These are phyloP conservation scores for Fusarium robinianum DNA, from an alignment of 2,329 filamentous ascomycete genomes.

Conservation along the genomic window DNA sequence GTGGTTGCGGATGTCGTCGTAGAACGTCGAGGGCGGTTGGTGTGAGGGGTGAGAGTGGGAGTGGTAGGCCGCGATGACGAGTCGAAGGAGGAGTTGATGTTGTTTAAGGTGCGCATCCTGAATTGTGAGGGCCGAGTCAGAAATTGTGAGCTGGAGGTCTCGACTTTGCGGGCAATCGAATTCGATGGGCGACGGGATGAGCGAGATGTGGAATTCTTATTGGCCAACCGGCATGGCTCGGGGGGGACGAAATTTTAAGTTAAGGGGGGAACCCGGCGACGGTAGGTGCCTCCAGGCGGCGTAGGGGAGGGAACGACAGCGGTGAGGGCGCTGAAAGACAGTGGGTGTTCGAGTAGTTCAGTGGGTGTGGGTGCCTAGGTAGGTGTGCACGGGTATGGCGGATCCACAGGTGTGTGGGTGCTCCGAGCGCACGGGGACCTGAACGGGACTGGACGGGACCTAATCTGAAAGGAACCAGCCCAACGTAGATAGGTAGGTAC, in stretches of 20 bases:
- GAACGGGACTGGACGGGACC: too few relatives aligned
- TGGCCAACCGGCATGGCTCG: conserved; percentile 22
- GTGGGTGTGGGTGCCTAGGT: too few relatives aligned
- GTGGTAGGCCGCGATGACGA: conserved; percentile 25
- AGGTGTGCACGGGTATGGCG: too few relatives aligned
- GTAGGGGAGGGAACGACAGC: not conserved
- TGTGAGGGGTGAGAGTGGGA: conserved; percentile 16
- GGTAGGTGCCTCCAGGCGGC: not conserved
- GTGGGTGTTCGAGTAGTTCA: too few relatives aligned
- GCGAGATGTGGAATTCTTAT: conserved; percentile 24
- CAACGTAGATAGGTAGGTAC: too few relatives aligned
- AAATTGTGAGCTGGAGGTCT: not conserved
- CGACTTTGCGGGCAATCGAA: conserved; percentile 3
- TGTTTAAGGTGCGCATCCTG: conserved; percentile 38
- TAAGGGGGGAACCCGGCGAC: conserved; percentile 19
- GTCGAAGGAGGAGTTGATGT: conserved; percentile 34
- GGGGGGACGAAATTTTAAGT: conserved; percentile 23
- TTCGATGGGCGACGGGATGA: conserved; percentile 14
- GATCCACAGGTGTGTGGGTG: too few relatives aligned
- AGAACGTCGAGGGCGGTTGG: conserved; percentile 18
- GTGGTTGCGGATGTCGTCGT: conserved; percentile 5
- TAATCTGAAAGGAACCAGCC: too few relatives aligned
- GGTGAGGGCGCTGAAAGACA: conserved; percentile 18
- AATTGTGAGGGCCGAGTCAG: conserved; percentile 1
- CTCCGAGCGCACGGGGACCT: too few relatives aligned